Evolutionary conservation across 257 asterid species (phyloP), one percentile per base, ranked within the genome.

Genomic region (Euphrasia confusa): DNA sequence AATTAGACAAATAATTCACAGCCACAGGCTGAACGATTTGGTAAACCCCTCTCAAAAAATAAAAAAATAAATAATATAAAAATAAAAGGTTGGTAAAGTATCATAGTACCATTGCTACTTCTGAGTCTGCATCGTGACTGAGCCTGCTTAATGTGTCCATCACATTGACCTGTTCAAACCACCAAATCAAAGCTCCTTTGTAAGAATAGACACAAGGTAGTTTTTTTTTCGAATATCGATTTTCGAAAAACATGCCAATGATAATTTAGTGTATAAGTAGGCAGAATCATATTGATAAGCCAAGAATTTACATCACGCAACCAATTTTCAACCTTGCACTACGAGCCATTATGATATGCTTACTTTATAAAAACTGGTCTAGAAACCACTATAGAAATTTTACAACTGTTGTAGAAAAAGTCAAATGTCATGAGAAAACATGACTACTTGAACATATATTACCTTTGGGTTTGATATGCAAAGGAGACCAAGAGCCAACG

Each of bases 81-180:
- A 44, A 35, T 53, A 64, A 58, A 18, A 28, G 32, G 64, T 3
- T 35, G 21, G 49, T 26, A 4, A 49, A 59, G 40, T 32, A 27
- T 40, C 47, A 59, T 18, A 68, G 79, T 50, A 91, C 98, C 96
- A 89, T 85, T 39, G 99, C 99, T 61, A 93, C 99, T 82, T 89
- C 97, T 24, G 94, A 59, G 74, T 93, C 99, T 15, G 97, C 81
- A 85, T 89, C 99, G 53, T 93, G 99, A 66, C 97, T 93, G 63
- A 93, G 95, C 82, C 99, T 85, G 86, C 99, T 93, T 74, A 93
- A 75, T 1, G 99, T 93, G 82, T 93, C 97, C 96, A 93, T 93
- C 58, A 93, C 99, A 81, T 84, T 93, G 76, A 93, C 96, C 98
- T 92, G 81, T 69, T 62, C 67, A 65, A 55, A 66, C 52, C 54